Conservation (phyloP, 345 rosid genomes). For the Heritiera littoralis region DNA sequence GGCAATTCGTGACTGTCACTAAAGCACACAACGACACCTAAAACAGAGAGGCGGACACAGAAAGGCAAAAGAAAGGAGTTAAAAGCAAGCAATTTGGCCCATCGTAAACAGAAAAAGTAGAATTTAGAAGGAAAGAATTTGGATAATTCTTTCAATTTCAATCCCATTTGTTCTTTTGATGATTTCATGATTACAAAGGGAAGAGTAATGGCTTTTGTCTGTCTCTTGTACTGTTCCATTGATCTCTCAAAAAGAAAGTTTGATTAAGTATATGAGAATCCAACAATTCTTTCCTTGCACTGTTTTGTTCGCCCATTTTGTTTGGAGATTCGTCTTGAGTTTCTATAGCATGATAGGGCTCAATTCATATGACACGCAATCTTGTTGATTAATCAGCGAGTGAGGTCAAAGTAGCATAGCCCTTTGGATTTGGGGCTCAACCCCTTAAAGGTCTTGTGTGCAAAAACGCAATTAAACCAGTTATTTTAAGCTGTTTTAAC, state of each 20-base stretch:
- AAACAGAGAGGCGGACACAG: background rate
- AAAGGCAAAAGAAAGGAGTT: background rate
- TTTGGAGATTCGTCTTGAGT: background rate
- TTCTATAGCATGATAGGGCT: too few species aligned
- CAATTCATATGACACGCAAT: too few species aligned
- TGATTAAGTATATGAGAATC: background rate
- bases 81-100: background rate
- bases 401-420: too few species aligned
- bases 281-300: slow-evolving; percentile 9
- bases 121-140: background rate
- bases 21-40: slow-evolving; percentile 9
- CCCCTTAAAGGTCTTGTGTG: too few species aligned
- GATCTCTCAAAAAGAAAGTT: background rate
- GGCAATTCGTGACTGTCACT: slow-evolving; percentile 31
- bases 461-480: too few species aligned
- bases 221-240: background rate
- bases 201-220: slow-evolving; percentile 11
- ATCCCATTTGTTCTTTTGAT: background rate
- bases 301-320: background rate
- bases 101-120: background rate
- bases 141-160: background rate
- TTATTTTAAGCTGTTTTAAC: too few species aligned
- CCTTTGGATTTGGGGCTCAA: too few species aligned
- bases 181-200: slow-evolving; percentile 14
- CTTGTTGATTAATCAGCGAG: too few species aligned